Evolutionary conservation across 2,329 filamentous ascomycete species (phyloP).

Genomic region (Sporothrix dimorphospora): DNA sequence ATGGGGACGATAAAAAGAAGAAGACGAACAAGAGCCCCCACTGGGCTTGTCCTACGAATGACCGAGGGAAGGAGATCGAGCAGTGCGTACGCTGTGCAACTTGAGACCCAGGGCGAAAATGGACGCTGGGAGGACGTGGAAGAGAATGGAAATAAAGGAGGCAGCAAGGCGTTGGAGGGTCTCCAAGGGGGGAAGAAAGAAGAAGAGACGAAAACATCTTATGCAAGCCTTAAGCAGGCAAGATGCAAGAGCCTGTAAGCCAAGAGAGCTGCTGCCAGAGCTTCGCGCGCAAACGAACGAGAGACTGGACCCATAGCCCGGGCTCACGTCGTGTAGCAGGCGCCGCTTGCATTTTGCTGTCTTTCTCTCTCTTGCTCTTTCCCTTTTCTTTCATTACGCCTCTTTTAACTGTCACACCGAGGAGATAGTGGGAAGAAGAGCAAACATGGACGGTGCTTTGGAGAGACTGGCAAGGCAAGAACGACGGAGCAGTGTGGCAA

Average conservation of each 20-base stretch:
- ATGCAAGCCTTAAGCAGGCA: not conserved
- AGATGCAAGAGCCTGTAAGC: not conserved
- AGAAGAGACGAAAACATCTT: not conserved
- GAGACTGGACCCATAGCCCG: conserved; percentile 14
- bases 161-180: not conserved
- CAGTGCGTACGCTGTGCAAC: conserved; percentile 16
- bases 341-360: not conserved
- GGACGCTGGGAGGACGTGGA: not conserved
- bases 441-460: not conserved
- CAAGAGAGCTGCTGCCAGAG: conserved; percentile 9
- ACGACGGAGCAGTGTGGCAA: not conserved
- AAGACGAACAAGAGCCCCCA: not conserved
- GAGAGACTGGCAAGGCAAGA: not conserved
- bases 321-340: conserved; percentile 24
- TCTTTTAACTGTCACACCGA: not conserved
- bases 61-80: not conserved
- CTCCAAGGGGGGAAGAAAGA: not conserved
- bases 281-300: not conserved
- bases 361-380: conserved; percentile 9
- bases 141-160: not conserved
- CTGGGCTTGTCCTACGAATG: conserved; percentile 7
- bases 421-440: not conserved
- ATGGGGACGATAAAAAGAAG: not conserved
- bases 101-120: not conserved
- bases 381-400: not conserved